A percentile compares a stretch with the other conserved stretches of the same genome.
These are phyloP conservation scores for Cutaneotrichosporon sp. DNA, from an alignment of 1,284 basidiomycete species.

Conservation along the genomic window DNA sequence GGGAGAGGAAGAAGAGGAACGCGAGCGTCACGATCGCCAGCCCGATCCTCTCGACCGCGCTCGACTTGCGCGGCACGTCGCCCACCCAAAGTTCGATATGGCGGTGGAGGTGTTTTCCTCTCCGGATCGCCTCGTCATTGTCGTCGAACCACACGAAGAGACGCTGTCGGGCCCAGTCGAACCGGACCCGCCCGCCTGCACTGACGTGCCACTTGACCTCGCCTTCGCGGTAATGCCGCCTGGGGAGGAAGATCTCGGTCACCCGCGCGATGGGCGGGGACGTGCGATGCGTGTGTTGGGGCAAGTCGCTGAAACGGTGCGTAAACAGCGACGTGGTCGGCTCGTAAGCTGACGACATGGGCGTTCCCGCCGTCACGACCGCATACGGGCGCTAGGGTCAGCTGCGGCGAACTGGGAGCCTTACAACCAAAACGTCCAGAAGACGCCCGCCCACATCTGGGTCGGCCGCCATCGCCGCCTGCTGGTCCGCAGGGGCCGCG, in stretches of 20 bases:
- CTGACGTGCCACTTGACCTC: conserved; percentile 23
- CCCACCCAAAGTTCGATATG: conserved; percentile 37
- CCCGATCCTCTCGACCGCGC: not conserved
- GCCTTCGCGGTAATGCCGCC: conserved; percentile 25
- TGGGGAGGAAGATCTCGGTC: conserved; percentile 75
- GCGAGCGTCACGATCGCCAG: not conserved
- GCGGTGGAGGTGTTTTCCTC: conserved; percentile 11
- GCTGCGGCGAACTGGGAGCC: conserved; percentile 10
- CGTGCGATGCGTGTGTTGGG: conserved; percentile 2
- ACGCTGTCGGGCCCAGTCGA: conserved; percentile 31
- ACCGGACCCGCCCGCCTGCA: conserved; percentile 24
- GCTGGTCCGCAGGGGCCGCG: conserved; percentile 34
- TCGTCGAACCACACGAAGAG: conserved; percentile 42
- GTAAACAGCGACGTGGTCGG: conserved; percentile 24
- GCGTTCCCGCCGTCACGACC: conserved; percentile 42
- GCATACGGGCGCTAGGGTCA: conserved; percentile 44
- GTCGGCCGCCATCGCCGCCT: conserved; percentile 52
- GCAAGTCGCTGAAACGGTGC: conserved; percentile 30
- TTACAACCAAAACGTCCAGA: conserved; percentile 63
- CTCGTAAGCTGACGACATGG: conserved; percentile 32
- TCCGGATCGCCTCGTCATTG: conserved; percentile 6
- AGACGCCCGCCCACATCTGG: conserved; percentile 78
- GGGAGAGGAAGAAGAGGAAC: conserved; percentile 1
- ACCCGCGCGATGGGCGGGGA: conserved; percentile 53
- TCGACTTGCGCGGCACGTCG: conserved; percentile 1